phyloP scores from a whole-genome alignment of 2,329 filamentous ascomycete genomes.

The Hypoxylon sp. region DNA sequence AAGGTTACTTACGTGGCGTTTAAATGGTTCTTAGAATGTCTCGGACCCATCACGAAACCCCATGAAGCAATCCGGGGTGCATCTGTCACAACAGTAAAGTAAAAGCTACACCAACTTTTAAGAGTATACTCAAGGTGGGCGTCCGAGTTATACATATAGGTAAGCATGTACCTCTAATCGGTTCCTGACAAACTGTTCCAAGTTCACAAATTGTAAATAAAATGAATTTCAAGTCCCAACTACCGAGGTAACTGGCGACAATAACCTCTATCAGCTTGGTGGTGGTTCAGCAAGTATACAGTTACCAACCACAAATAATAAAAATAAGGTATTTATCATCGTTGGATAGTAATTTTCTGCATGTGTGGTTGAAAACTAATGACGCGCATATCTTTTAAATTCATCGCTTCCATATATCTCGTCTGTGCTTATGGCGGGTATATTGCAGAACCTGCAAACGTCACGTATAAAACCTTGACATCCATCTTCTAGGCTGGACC shows the following conservation, averaged over 20 bases:
- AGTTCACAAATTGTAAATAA: not conserved
- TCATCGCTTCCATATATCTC: conserved; percentile 41
- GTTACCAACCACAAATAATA: conserved; percentile 10
- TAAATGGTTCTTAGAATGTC: conserved; percentile 6
- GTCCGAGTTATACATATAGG: not conserved
- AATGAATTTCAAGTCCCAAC: not conserved
- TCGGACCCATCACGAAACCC: conserved; percentile 12
- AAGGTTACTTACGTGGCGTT: conserved; percentile 2
- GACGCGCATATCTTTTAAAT: conserved; percentile 41
- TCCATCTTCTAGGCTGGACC: conserved; percentile 24
- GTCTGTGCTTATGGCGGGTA: conserved; percentile 41
- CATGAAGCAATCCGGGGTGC: conserved; percentile 15
- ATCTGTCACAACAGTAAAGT: conserved; percentile 31
- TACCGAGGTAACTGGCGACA: conserved; percentile 1
- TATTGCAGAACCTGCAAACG: conserved; percentile 44
- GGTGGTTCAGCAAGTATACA: not conserved
- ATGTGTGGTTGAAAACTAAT: conserved; percentile 27
- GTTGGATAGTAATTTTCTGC: conserved; percentile 21
- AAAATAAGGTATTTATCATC: conserved; percentile 32
- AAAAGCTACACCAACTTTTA: conserved; percentile 25
- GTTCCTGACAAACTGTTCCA: not conserved
- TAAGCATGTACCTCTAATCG: not conserved
- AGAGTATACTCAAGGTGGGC: conserved; percentile 6
- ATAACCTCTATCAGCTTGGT: not conserved
- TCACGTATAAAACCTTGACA: conserved; percentile 36